Percentiles rank a stretch among this genome's conserved stretches.
phyloP scores from a whole-genome alignment of 352 stramenopile genomes.

The Globisporangium abappressorium region DNA sequence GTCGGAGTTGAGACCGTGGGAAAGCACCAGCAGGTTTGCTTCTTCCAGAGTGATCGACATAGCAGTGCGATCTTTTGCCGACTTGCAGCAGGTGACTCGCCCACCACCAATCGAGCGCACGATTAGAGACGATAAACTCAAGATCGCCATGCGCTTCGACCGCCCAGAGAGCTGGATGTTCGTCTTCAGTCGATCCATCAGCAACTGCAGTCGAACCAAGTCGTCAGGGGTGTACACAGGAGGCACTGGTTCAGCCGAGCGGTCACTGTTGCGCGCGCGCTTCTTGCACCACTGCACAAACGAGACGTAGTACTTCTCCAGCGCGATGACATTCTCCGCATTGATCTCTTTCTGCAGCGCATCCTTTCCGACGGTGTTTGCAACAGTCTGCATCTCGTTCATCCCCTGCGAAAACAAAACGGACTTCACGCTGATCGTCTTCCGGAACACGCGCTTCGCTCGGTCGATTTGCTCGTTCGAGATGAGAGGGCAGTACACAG shows the following conservation, averaged over 20 bases:
- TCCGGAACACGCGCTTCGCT: conserved; percentile 57
- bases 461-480: conserved; percentile 46
- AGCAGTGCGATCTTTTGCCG: conserved; percentile 95
- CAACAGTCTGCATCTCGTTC: conserved; percentile 93
- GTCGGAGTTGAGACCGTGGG: conserved; percentile 47
- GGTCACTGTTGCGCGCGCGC: conserved; percentile 11
- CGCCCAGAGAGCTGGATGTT: conserved; percentile 47
- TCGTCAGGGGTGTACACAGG: conserved; percentile 30
- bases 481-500: conserved; percentile 58
- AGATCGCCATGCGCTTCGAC: conserved; percentile 78
- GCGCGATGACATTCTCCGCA: conserved; percentile 53
- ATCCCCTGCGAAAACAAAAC: conserved; percentile 88
- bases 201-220: conserved; percentile 29
- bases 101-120: conserved; percentile 83
- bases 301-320: conserved; percentile 54
- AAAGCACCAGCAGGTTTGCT: conserved; percentile 58
- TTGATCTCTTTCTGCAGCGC: conserved; percentile 85
- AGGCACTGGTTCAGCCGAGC: not conserved
- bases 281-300: conserved; percentile 41
- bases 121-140: conserved; percentile 73
- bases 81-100: conserved; percentile 96
- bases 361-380: conserved; percentile 82
- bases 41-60: conserved; percentile 97
- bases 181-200: conserved; percentile 35
- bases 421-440: conserved; percentile 59